These are phyloP conservation scores for Climacium dendroides DNA, from an alignment of 225 moss, liverwort and hornwort species.

Conservation along the genomic window DNA sequence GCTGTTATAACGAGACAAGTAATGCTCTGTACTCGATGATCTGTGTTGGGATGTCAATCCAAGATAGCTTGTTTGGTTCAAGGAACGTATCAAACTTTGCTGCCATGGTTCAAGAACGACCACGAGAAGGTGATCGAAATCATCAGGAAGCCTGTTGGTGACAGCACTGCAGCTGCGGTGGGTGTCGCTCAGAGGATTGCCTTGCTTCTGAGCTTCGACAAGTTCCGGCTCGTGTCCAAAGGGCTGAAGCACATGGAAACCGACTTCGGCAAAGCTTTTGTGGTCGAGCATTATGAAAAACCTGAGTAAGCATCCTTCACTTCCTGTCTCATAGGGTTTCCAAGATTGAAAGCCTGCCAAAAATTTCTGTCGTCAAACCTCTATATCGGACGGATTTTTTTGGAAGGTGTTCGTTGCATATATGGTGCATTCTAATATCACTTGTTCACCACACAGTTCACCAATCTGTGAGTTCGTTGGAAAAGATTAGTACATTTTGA, in stretches of 20 bases:
- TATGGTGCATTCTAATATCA: background rate
- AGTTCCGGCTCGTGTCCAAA: slow-evolving; percentile 53
- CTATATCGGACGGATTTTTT: background rate
- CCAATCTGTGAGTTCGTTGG: background rate
- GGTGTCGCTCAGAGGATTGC: slow-evolving; percentile 62
- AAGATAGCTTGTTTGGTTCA: slow-evolving; percentile 81
- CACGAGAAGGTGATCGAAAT: slow-evolving; percentile 67
- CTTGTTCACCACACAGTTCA: background rate
- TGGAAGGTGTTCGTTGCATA: background rate
- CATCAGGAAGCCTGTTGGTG: slow-evolving; percentile 60
- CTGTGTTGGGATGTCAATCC: background rate
- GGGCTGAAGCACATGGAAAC: slow-evolving; percentile 63
- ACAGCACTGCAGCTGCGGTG: slow-evolving; percentile 49
- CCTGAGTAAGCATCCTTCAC: slow-evolving; percentile 25
- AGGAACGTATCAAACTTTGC: slow-evolving; percentile 56
- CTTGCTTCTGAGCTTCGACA: slow-evolving; percentile 48
- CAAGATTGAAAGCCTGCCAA: background rate
- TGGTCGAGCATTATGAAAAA: slow-evolving; percentile 40
- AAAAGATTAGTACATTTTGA: background rate
- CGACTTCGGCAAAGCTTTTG: slow-evolving; percentile 55
- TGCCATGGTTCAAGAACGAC: slow-evolving; percentile 74
- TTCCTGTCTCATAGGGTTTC: background rate
- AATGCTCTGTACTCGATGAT: background rate
- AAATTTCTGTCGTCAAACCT: background rate
- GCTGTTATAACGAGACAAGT: background rate